Base-by-base conservation (phyloP, 257 asterid genomes). In the Rauvolfia tetraphylla region DNA sequence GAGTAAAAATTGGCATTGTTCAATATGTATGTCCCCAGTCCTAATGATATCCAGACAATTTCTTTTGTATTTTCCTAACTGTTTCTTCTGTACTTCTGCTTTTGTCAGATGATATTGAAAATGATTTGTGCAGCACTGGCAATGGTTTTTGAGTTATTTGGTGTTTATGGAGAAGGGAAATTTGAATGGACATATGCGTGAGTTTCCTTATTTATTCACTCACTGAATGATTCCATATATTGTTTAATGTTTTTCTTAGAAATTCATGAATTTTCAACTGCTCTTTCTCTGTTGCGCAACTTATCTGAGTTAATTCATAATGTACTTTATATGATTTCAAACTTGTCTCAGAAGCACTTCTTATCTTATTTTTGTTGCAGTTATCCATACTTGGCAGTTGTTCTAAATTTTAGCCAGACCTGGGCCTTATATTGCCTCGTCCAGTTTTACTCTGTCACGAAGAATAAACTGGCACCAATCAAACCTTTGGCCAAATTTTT, bases 381-480 rank as follows among this genome's bases (percentile, higher is more conserved):
- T 61, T 92, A 95, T 85, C 99, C 99, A 48, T 95, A 95, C 85
- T 84, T 95, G 79, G 96, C 98, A 15, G 90, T 92, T 72, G 91
- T 95, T 78, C 89, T 95, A 78, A 95, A 93, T 85, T 95, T 95
- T 86, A 92, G 98, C 87, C 99, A 92, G 92, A 90, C 96, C 10
- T 92, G 98, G 99, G 98, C 98, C 75, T 85, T 95, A 72, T 91
- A 91, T 87, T 92, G 98, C 89, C 99, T 95, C 54, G 97, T 92
- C 85, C 97, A 91, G 86, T 95, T 92, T 80, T 95, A 95, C 83
- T 86, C 99, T 63, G 99, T 95, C 80, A 95, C 90, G 53, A 95
- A 89, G 87, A 84, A 88, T 77, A 91, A 91, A 83, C 83, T 95
- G 90, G 97, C 93, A 22, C 96, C 96, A 51, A 93, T 93, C 73